Conservation (phyloP, 805 yeast species). For the Kazachstania bromeliacearum region DNA sequence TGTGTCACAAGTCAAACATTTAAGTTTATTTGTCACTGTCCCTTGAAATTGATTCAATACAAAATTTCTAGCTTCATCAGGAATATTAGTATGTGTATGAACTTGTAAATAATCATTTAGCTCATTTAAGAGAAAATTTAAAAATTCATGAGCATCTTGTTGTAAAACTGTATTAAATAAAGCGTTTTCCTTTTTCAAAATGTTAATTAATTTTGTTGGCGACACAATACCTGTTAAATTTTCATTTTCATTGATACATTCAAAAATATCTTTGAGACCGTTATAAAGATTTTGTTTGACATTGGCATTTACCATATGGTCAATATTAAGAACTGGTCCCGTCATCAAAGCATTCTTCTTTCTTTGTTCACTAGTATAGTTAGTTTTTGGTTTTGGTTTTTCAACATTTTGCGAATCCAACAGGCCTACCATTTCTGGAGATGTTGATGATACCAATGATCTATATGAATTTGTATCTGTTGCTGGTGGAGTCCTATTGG, state of each 20-base stretch:
- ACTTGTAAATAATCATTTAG: conserved; percentile 36
- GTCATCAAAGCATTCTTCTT: conserved; percentile 66
- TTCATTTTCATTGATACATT: conserved; percentile 63
- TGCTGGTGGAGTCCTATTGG: not conserved
- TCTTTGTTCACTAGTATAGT: conserved; percentile 50
- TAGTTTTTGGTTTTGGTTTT: not conserved
- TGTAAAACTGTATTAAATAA: conserved; percentile 88
- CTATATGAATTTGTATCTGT: not conserved
- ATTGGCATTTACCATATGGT: conserved; percentile 39
- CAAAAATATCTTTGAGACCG: conserved; percentile 77
- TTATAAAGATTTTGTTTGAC: conserved; percentile 42
- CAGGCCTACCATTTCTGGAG: not conserved
- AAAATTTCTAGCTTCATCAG: conserved; percentile 31
- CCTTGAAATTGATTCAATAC: conserved; percentile 78
- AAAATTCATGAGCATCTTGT: conserved; percentile 96
- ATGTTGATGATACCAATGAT: not conserved
- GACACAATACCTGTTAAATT: conserved; percentile 75
- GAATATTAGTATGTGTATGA: conserved; percentile 1
- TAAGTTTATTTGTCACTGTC: conserved; percentile 71
- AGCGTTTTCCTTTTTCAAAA: conserved; percentile 71
- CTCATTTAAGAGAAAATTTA: conserved; percentile 78
- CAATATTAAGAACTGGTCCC: conserved; percentile 82
- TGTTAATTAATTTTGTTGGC: conserved; percentile 63
- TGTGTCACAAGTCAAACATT: conserved; percentile 82
- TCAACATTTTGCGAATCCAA: not conserved